A percentile compares a stretch with the other conserved stretches of the same genome.
Evolutionary conservation across 441 rosid species (phyloP).

Genomic region (Geranium incanum): DNA sequence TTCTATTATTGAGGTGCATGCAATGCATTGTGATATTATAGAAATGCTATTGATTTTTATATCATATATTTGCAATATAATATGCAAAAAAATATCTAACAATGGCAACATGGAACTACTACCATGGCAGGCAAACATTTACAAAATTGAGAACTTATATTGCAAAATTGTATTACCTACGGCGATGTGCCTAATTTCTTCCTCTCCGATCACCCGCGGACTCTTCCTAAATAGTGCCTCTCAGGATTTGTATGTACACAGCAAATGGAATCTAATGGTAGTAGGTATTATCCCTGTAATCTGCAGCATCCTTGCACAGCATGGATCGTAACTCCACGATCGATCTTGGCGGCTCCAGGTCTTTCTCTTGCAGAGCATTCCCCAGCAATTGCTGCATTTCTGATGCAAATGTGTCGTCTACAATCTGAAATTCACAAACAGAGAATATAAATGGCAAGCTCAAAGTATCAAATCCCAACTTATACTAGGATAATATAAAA

Average conservation of each 20-base stretch:
- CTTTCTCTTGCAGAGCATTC: constrained; percentile 77
- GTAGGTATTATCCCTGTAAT: constrained; percentile 47
- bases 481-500: not conserved
- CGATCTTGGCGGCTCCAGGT: constrained; percentile 83
- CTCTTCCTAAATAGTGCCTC: not conserved
- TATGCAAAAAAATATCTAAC: not conserved
- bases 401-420: constrained; percentile 88
- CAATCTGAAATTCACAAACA: constrained; percentile 32
- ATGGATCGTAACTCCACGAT: constrained; percentile 88
- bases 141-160: not conserved
- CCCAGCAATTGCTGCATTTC: constrained; percentile 83
- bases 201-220: not conserved
- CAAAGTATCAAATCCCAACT: not conserved
- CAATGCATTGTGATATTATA: not conserved
- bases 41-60: constrained; percentile 1
- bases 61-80: not conserved
- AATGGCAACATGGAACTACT: not conserved
- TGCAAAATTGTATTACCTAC: constrained; percentile 4
- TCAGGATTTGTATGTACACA: constrained; percentile 1
- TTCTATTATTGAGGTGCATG: not conserved
- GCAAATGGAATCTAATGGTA: constrained; percentile 32
- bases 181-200: not conserved
- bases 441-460: not conserved
- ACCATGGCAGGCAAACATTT: not conserved
- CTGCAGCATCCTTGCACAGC: constrained; percentile 72